Base-by-base conservation (phyloP, 2,329 filamentous ascomycete genomes). In the Escovopsis sp. region DNA sequence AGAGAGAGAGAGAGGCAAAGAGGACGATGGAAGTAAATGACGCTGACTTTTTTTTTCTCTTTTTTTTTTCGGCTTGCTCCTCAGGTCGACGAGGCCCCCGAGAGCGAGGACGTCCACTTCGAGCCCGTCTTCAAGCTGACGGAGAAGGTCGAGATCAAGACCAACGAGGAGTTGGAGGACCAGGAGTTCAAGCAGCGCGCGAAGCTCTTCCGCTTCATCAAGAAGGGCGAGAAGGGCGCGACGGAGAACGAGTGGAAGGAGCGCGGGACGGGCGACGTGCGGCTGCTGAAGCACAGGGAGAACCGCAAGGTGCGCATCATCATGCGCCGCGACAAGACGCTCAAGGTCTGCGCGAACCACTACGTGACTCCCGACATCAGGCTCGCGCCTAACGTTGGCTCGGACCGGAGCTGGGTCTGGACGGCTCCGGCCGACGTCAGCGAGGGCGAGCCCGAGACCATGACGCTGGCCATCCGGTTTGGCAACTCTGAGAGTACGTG, bases 331-430 rank as follows among this genome's bases (percentile, higher is more conserved):
- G 91, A 98, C 74, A 96, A 96, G 85, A 98, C 91, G 47, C 79
- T 96, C 70, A 98, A 98, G 77, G 91, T 98, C 67, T 98, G 91
- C 81, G 91, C 91, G 61, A 98, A 98, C 74, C 91, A 98, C 76
- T 98, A 98, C 69, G 88, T 98, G 58, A 86, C 94, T 47, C 89
- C 89, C 48, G 89, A 95, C 67, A 96, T 98, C 89, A 95, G 94
- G 73, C 81, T 98, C 50, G 89, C 84, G 48, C 87, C 91, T 66
- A 98, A 98, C 63, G 88, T 96, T 52, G 91, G 91, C 57, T 94
- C 85, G 57, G 91, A 98, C 72, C 84, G 91, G 64, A 93, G 84
- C 70, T 98, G 91, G 91, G 91, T 98, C 52, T 98, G 91, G 91
- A 96, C 94, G 59, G 89, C 88, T 46, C 83, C 88, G 44, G 91